Percentiles rank a stretch among this genome's conserved stretches.
Conservation (phyloP, 2,329 filamentous ascomycete species). For the Penicillium sp. region DNA sequence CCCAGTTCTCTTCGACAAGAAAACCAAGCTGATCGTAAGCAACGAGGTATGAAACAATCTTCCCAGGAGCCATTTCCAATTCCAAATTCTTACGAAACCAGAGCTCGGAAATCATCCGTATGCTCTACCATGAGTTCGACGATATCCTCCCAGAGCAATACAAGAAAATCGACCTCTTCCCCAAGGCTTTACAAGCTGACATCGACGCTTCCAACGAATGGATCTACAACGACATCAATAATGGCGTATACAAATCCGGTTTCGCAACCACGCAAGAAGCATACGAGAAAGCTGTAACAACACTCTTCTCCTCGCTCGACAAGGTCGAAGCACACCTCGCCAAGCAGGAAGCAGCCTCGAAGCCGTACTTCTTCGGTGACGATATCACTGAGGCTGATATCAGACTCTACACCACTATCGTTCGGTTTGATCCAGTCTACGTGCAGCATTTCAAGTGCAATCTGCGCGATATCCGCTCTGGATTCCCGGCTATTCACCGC, state of each 20-base stretch:
- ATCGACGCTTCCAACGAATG: constrained; percentile 79
- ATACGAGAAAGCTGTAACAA: constrained; percentile 70
- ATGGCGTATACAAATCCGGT: constrained; percentile 60
- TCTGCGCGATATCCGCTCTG: constrained; percentile 75
- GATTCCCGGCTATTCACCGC: constrained; percentile 74
- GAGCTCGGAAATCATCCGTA: constrained; percentile 83
- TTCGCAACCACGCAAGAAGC: constrained; percentile 82
- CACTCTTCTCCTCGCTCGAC: constrained; percentile 75
- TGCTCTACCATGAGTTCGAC: constrained; percentile 83
- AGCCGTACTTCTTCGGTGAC: constrained; percentile 72
- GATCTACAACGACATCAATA: constrained; percentile 66
- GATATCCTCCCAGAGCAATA: constrained; percentile 61
- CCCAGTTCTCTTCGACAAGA: constrained; percentile 73
- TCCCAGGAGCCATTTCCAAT: neutral
- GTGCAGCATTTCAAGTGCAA: constrained; percentile 84
- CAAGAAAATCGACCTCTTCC: constrained; percentile 65
- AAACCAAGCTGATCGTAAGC: constrained; percentile 72
- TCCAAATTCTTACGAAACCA: constrained; percentile 17
- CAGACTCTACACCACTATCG: constrained; percentile 68
- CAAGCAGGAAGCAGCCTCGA: constrained; percentile 30
- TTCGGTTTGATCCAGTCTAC: constrained; percentile 74
- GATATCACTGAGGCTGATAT: constrained; percentile 79
- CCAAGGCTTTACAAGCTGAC: constrained; percentile 57
- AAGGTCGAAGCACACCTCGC: constrained; percentile 69
- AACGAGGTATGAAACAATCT: constrained; percentile 64